phyloP scores from a whole-genome alignment of 257 asterid genomes.

The Scutellaria galericulata region DNA sequence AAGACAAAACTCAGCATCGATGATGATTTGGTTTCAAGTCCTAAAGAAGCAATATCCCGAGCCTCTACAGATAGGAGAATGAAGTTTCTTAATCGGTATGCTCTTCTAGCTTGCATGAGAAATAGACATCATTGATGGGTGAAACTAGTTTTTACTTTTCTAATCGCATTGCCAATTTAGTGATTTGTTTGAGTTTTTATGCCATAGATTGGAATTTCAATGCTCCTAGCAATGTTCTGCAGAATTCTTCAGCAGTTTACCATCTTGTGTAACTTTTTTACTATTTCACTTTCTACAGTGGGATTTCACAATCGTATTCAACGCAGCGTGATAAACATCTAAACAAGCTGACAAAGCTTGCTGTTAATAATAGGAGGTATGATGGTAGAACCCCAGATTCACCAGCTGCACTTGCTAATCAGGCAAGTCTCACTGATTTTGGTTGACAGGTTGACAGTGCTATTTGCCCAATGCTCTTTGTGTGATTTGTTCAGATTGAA shows the following conservation, averaged over 20 bases:
- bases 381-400: slow-evolving; percentile 91
- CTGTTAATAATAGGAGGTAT: slow-evolving; percentile 72
- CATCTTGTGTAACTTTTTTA: slow-evolving; percentile 14
- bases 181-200: slow-evolving; percentile 5
- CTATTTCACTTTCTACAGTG: slow-evolving; percentile 56
- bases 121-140: slow-evolving; percentile 31
- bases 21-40: slow-evolving; percentile 84
- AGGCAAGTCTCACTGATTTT: slow-evolving; percentile 51
- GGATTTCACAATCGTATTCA: slow-evolving; percentile 74
- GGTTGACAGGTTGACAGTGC: slow-evolving; percentile 17
- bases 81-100: slow-evolving; percentile 85
- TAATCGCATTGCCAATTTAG: slow-evolving; percentile 9
- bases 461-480: slow-evolving; percentile 18
- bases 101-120: slow-evolving; percentile 25
- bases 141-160: slow-evolving; percentile 26
- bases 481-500: slow-evolving; percentile 19
- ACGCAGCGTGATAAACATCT: slow-evolving; percentile 74
- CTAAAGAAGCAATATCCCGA: slow-evolving; percentile 95
- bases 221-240: slow-evolving; percentile 20
- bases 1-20: slow-evolving; percentile 95
- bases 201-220: slow-evolving; percentile 15
- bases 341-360: slow-evolving; percentile 79
- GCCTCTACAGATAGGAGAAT: slow-evolving; percentile 95
- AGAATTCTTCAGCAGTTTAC: slow-evolving; percentile 20
- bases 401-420: slow-evolving; percentile 79